These are phyloP conservation scores for Entamoeba dispar DNA, from an alignment of 208 protist species.

Conservation along the genomic window DNA sequence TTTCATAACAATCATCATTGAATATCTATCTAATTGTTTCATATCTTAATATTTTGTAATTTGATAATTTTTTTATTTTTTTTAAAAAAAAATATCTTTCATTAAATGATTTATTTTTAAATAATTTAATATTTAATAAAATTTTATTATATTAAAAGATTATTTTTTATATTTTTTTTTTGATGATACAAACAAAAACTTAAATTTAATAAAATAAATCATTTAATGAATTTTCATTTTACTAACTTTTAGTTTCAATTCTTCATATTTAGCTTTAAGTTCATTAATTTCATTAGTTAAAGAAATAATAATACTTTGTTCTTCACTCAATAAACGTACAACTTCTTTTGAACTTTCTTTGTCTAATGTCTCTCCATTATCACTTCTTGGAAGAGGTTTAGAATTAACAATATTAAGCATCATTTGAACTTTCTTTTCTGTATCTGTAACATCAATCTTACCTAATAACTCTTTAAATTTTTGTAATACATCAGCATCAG, in stretches of 20 bases:
- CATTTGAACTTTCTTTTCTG: neutral
- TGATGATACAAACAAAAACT: no score
- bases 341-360: neutral
- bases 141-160: no score
- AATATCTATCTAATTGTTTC: no score
- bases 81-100: no score
- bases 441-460: neutral
- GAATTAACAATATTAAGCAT: neutral
- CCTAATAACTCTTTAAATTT: neutral
- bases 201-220: no score
- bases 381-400: neutral
- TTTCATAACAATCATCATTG: no score
- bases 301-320: neutral
- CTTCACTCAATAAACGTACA: neutral
- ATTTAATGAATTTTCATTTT: neutral
- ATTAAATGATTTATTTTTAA: no score
- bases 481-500: neutral
- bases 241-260: neutral
- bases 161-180: no score
- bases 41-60: no score
- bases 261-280: neutral
- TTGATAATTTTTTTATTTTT: no score
- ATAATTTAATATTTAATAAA: no score
- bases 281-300: neutral
- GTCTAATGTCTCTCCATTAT: neutral